Evolutionary conservation across 1,284 basidiomycete genomes (phyloP).

Genomic region (Termitomyces sp.): DNA sequence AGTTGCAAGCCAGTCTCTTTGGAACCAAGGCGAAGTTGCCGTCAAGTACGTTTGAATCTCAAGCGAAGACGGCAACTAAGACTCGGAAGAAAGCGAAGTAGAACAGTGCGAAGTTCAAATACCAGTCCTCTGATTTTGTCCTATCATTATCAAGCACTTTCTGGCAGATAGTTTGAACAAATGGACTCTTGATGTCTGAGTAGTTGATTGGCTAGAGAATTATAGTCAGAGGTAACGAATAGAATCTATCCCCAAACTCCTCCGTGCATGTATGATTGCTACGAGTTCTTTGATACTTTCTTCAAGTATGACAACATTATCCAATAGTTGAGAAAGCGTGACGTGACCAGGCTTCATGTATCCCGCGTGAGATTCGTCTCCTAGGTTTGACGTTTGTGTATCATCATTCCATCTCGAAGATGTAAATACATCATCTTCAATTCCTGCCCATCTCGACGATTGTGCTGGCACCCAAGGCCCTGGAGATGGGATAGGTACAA

Average conservation of each 20-base stretch:
- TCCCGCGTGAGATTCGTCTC: slow-evolving; percentile 26
- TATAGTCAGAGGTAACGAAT: slow-evolving; percentile 60
- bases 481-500: slow-evolving; percentile 52
- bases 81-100: slow-evolving; percentile 15
- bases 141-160: not conserved
- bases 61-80: slow-evolving; percentile 29
- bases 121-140: not conserved
- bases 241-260: slow-evolving; percentile 84
- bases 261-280: slow-evolving; percentile 81
- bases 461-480: slow-evolving; percentile 61
- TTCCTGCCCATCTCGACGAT: slow-evolving; percentile 43
- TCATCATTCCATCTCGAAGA: slow-evolving; percentile 53
- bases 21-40: slow-evolving; percentile 34
- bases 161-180: not conserved
- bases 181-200: not conserved
- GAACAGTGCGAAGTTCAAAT: not conserved
- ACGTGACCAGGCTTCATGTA: slow-evolving; percentile 42
- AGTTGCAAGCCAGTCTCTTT: slow-evolving; percentile 56
- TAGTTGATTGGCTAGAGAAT: slow-evolving; percentile 8
- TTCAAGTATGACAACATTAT: slow-evolving; percentile 94
- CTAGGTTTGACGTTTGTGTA: slow-evolving; percentile 17
- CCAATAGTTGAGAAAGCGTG: slow-evolving; percentile 80
- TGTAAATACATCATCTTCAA: slow-evolving; percentile 66
- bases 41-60: slow-evolving; percentile 19
- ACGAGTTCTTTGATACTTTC: slow-evolving; percentile 94